phyloP scores from a whole-genome alignment of 2,329 filamentous ascomycete species.

The Sporothrix curviconia region DNA sequence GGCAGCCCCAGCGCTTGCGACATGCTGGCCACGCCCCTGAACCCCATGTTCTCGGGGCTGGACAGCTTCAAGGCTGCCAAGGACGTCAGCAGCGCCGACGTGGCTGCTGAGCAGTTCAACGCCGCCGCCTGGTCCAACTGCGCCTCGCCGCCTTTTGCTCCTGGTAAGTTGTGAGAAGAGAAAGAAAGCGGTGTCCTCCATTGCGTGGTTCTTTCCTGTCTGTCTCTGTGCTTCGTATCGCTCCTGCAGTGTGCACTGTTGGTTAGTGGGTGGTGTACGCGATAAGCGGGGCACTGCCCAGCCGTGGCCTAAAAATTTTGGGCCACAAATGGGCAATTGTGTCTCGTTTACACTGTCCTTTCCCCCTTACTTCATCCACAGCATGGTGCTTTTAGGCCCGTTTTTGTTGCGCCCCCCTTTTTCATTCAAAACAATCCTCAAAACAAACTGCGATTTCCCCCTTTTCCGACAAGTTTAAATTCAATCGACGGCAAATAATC shows the following conservation, averaged over 20 bases:
- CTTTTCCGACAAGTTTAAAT: neutral
- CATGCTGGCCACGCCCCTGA: slow-evolving; percentile 73
- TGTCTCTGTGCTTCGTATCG: slow-evolving; percentile 5
- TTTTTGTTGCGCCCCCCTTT: neutral
- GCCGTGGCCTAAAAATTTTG: neutral
- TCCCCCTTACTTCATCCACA: neutral
- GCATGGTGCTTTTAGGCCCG: too few species aligned
- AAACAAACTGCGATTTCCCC: neutral
- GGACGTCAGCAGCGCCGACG: slow-evolving; percentile 63
- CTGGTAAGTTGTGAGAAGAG: slow-evolving; percentile 58
- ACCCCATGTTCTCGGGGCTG: slow-evolving; percentile 68
- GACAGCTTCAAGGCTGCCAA: slow-evolving; percentile 63
- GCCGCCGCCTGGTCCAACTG: slow-evolving; percentile 69
- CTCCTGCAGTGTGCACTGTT: neutral
- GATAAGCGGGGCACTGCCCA: slow-evolving; percentile 2
- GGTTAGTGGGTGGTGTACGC: neutral
- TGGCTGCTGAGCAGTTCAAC: slow-evolving; percentile 65
- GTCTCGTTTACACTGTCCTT: too few species aligned
- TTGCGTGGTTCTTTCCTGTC: neutral
- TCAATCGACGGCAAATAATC: too few species aligned
- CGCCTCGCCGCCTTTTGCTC: slow-evolving; percentile 79
- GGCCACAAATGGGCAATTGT: neutral
- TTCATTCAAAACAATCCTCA: slow-evolving; percentile 5
- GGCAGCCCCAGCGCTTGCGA: slow-evolving; percentile 79
- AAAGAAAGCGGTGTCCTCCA: too few species aligned